Evolutionary conservation across 2,329 filamentous ascomycete genomes (phyloP), one percentile per base, ranked within the genome.

Genomic region (Penicillium sp.): DNA sequence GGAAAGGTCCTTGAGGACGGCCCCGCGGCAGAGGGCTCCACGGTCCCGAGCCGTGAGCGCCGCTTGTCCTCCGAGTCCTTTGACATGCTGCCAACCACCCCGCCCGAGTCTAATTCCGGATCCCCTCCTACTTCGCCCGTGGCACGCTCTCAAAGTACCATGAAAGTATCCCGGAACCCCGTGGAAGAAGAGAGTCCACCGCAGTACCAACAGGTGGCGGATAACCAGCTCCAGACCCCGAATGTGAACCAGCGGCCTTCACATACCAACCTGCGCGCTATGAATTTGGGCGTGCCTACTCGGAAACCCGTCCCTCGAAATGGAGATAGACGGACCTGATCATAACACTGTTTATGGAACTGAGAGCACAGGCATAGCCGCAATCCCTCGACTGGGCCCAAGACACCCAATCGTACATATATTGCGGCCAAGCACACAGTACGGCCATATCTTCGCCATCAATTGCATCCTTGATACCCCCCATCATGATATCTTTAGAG

Each of bases 1-100:
- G 56, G 55, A 54, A 62, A 58, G 55, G 56, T 55, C 44, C 54
- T 49, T 59, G 63, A 64, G 46, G 57, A 59, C 28, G 55, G 55
- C 29, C 49, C 59, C 29, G 49, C 52, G 4, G 46, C 52, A 26
- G 58, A 56, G 28, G 55, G 52, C 35, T 52, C 52, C 28, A 61
- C 58, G 27, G 54, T 60, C 13, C 45, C 50, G 18, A 20, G 18
- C 20, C 55, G 55, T 24, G 49, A 38, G 27, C 47, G 53, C 39
- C 63, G 60, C 28, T 62, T 62, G n/a, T 67, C 64, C 32, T 54
- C 61, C 16, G 69, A 71, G 46, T 69, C 68, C 8, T 64, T 71
- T 46, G 66, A 70, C 42, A 67, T 69, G 65, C 55, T 69, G 40
- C 66, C 67, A 22, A 63, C 61, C 31, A 67, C 64, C 7, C 67